These are phyloP conservation scores for Petrea volubilis DNA, from an alignment of 257 asterid genomes.

Conservation along the genomic window DNA sequence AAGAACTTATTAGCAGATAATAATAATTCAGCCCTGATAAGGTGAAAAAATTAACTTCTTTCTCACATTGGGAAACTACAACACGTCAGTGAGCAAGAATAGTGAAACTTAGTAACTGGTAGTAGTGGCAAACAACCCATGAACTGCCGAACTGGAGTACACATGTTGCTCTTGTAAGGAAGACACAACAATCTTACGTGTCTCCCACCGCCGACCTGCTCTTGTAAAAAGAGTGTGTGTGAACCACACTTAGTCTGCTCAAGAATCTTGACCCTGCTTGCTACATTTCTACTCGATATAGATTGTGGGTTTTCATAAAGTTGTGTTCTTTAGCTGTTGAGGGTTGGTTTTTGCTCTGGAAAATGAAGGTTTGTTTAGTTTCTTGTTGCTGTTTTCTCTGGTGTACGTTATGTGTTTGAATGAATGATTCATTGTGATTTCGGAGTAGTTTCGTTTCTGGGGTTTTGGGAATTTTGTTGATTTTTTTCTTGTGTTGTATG, in stretches of 20 bases:
- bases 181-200: conserved; percentile 28
- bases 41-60: background rate
- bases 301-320: conserved; percentile 11
- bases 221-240: background rate
- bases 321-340: background rate
- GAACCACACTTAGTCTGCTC: no score
- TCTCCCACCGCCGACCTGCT: conserved; percentile 24
- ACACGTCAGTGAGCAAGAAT: conserved; percentile 27
- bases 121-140: conserved; percentile 38
- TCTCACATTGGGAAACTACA: background rate
- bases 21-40: background rate
- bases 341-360: background rate
- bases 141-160: conserved; percentile 17
- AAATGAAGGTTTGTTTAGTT: conserved; percentile 35
- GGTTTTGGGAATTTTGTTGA: no score
- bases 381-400: conserved; percentile 9
- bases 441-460: no score
- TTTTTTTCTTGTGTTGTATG: background rate
- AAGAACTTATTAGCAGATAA: background rate
- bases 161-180: conserved; percentile 25
- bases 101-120: conserved; percentile 24
- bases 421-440: no score
- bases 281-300: no score
- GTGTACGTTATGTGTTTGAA: no score
- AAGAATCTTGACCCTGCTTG: no score